phyloP scores from a whole-genome alignment of 2,329 filamentous ascomycete genomes.

The Helicocarpus griseus region DNA sequence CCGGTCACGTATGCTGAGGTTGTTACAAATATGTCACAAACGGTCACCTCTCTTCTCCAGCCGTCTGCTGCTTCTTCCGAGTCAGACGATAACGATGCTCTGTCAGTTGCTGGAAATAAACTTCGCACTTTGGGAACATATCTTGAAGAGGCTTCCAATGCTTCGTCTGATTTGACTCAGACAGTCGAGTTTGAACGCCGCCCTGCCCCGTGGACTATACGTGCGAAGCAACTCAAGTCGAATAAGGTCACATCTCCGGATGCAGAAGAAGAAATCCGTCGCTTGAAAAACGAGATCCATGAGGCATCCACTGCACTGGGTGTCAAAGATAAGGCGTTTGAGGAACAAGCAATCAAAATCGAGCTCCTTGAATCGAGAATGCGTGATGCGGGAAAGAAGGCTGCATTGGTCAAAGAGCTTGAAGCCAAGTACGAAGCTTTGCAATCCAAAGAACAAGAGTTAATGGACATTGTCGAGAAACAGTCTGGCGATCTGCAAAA shows the following conservation, averaged over 20 bases:
- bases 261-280: conserved; percentile 72
- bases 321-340: conserved; percentile 69
- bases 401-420: conserved; percentile 40
- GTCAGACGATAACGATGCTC: conserved; percentile 44
- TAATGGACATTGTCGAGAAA: conserved; percentile 23
- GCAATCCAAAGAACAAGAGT: conserved; percentile 24
- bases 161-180: conserved; percentile 61
- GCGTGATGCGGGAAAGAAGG: conserved; percentile 71
- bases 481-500: conserved; percentile 29
- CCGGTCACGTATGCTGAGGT: conserved; percentile 59
- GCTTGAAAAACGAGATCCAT: conserved; percentile 68
- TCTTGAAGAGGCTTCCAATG: conserved; percentile 59
- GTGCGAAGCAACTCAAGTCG: conserved; percentile 71
- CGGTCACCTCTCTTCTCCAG: conserved; percentile 18
- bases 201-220: conserved; percentile 70
- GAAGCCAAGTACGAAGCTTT: conserved; percentile 33
- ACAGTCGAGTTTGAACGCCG: conserved; percentile 70
- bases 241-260: conserved; percentile 73
- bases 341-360: conserved; percentile 82
- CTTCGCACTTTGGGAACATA: conserved; percentile 55
- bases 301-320: conserved; percentile 64
- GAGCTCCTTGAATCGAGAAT: conserved; percentile 84
- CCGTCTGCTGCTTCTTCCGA: conserved; percentile 15
- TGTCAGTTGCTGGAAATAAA: conserved; percentile 58
- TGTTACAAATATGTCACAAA: conserved; percentile 45